A percentile compares a stretch with the other conserved stretches of the same genome.
These are phyloP conservation scores for Xanthoconium separans DNA, from an alignment of 1,284 basidiomycete genomes.

Conservation along the genomic window DNA sequence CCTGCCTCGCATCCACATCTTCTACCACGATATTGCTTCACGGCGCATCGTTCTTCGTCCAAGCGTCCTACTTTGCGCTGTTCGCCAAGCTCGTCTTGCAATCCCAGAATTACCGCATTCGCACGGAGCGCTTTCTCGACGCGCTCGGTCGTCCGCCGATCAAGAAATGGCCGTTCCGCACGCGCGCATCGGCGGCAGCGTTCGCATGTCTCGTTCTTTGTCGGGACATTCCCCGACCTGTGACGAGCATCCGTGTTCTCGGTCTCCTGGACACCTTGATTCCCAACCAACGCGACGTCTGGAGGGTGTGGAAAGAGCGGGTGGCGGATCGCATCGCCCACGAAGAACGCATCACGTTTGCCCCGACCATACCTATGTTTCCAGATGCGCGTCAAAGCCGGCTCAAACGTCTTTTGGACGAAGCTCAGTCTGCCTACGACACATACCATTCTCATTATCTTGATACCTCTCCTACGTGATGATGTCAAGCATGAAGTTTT, in stretches of 20 bases:
- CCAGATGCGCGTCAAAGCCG: conserved; percentile 10
- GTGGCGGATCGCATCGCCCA: conserved; percentile 19
- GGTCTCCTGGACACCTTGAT: conserved; percentile 16
- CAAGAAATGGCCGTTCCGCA: conserved; percentile 15
- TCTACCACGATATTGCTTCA: conserved; percentile 8
- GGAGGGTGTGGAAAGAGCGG: conserved; percentile 18
- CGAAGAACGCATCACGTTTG: conserved; percentile 12
- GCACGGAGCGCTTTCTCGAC: conserved; percentile 8
- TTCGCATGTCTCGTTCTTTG: conserved; percentile 19
- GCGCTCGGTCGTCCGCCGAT: conserved; percentile 10
- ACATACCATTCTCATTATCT: not conserved
- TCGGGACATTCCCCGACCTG: conserved; percentile 11
- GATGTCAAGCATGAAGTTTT: not conserved
- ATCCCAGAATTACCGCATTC: conserved; percentile 21
- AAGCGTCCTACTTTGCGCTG: conserved; percentile 15
- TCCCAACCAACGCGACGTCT: conserved; percentile 15
- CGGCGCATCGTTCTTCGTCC: conserved; percentile 10
- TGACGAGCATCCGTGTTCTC: conserved; percentile 7
- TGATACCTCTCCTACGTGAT: not conserved
- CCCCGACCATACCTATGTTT: conserved; percentile 21
- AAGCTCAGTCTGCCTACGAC: conserved; percentile 11
- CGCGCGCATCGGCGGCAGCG: conserved; percentile 14
- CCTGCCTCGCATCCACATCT: not conserved
- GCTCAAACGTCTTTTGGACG: conserved; percentile 15
- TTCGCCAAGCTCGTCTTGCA: conserved; percentile 15